Conservation (phyloP, 108 stramenopile species). For the Bacterosira constricta region DNA sequence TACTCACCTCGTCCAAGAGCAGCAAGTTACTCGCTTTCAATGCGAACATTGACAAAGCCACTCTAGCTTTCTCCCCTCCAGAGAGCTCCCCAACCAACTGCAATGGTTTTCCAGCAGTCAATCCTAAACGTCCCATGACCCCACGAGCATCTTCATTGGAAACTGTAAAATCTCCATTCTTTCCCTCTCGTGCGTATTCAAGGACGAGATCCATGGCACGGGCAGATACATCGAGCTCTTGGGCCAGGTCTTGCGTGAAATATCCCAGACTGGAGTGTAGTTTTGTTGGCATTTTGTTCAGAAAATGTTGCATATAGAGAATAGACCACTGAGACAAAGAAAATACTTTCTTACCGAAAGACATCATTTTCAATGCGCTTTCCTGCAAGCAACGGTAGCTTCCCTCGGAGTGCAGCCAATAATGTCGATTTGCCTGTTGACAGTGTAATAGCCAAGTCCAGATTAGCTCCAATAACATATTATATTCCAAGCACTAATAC, state of each 20-base stretch:
- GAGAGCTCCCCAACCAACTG: slow-evolving; percentile 61
- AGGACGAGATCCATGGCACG: slow-evolving; percentile 85
- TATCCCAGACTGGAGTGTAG: slow-evolving; percentile 43
- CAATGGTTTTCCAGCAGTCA: slow-evolving; percentile 82
- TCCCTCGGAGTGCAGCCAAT: slow-evolving; percentile 84
- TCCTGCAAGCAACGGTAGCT: slow-evolving; percentile 66
- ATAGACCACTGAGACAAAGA: background rate
- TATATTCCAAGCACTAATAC: background rate
- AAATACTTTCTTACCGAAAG: slow-evolving; percentile 25
- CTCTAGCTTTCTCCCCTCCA: slow-evolving; percentile 88
- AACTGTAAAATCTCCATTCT: slow-evolving; percentile 72
- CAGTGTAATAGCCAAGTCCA: no score
- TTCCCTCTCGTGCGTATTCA: slow-evolving; percentile 66
- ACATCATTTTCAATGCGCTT: slow-evolving; percentile 70
- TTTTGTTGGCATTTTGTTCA: background rate
- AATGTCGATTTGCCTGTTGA: slow-evolving; percentile 84
- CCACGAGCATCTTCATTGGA: slow-evolving; percentile 75
- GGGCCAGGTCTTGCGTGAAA: slow-evolving; percentile 91
- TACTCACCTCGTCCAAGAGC: slow-evolving; percentile 65
- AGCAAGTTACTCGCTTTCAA: slow-evolving; percentile 81
- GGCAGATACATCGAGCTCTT: slow-evolving; percentile 76
- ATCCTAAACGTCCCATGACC: slow-evolving; percentile 81
- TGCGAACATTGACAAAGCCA: slow-evolving; percentile 83
- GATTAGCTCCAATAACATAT: background rate
- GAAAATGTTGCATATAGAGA: background rate